Conservation (phyloP, 495 filamentous ascomycete species). For the Alectoria sarmentosa region DNA sequence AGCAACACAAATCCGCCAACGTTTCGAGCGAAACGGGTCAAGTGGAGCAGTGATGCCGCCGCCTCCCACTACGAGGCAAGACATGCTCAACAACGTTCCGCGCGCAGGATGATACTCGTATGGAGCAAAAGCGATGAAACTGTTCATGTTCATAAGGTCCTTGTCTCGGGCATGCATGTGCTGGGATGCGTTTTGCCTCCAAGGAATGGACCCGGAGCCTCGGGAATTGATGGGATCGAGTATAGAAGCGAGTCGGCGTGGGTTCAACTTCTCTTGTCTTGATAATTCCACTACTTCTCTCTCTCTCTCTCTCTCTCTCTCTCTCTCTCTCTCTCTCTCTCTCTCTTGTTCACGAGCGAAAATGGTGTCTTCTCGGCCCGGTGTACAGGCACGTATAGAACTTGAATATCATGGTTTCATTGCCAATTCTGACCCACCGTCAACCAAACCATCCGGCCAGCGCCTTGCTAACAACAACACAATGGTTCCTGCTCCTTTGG, state of each 20-base stretch:
- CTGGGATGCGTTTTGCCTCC: background rate
- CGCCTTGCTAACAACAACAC: background rate
- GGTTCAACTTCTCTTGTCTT: constrained; percentile 9
- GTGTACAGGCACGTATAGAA: constrained; percentile 16
- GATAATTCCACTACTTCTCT: constrained; percentile 13
- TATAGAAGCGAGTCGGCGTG: constrained; percentile 14
- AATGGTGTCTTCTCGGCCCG: background rate
- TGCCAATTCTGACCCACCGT: background rate
- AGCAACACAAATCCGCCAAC: constrained; percentile 25
- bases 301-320: constrained; percentile 17
- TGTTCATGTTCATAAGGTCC: constrained; percentile 11
- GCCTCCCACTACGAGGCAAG: constrained; percentile 21
- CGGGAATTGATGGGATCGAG: background rate
- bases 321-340: constrained; percentile 16
- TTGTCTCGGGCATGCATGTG: background rate
- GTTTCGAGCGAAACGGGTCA: constrained; percentile 21
- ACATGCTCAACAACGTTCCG: constrained; percentile 25
- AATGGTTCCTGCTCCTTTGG: background rate
- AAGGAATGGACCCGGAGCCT: background rate
- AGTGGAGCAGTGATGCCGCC: constrained; percentile 19
- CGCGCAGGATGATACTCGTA: constrained; percentile 16
- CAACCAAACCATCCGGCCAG: background rate
- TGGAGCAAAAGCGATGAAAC: constrained; percentile 2
- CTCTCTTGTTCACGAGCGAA: constrained; percentile 13
- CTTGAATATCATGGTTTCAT: constrained; percentile 9